Base-by-base conservation (phyloP, 2,329 filamentous ascomycete species). In the Aurifilum marmelostoma region DNA sequence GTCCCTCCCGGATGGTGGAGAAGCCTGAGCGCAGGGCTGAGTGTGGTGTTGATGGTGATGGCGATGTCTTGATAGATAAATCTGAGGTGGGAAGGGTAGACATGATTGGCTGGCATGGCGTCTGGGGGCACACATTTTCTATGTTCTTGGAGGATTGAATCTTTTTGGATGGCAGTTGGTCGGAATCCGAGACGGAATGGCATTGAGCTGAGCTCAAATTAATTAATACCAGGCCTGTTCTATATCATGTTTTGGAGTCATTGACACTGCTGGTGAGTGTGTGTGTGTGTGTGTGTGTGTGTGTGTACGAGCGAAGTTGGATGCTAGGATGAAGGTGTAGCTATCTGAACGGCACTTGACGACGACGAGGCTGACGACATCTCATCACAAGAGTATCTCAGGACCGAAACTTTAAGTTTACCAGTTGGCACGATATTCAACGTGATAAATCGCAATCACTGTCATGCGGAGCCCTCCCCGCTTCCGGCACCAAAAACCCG, bases 1-100 rank as follows among this genome's bases (percentile, higher is more conserved):
- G 68, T 70, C 47, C 71, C 70, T 32, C 74, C 77, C 29, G 71
- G 71, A n/a, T 62, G 65, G 65, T 62, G 63, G 65, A 64, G 47
- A 43, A 70, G 60, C 37, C 39, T 68, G 7, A 54, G 63, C 72
- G 34, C 72, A 68, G 63, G 72, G 66, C 61, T 63, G 74, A 54
- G 63, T 67, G 27, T 70, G 37, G 41, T 62, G 2, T 34, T 68
- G 43, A 54, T 60, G 32, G 24, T 41, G 8, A 68, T 62, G 67
- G 52, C 54, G n/a, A 62, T 50, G 41, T 67, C 34, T n/a, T 39
- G 50, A 11, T 58, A 47, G n/a, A 47, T 52, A 47, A n/a, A n/a
- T n/a, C n/a, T 32, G 29, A 37, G 24, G 5, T n/a, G 54, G 34
- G 60, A 34, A 34, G 54, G 61, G 24, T 34, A n/a, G 34, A 41